Conservation (phyloP, 345 rosid species). For the Eucalyptus virginea region DNA sequence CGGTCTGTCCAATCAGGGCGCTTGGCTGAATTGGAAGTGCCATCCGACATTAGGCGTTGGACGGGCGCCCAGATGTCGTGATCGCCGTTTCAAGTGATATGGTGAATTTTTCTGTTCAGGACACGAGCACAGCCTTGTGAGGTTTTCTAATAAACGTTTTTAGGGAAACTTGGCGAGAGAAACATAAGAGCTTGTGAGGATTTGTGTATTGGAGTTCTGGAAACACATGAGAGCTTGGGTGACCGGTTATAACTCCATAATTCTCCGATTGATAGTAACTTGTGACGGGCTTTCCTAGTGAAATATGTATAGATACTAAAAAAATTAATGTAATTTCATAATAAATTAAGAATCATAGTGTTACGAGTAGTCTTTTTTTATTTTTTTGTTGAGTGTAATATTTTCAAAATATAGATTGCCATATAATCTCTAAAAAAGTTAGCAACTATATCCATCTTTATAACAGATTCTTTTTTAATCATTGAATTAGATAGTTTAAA, state of each 20-base stretch:
- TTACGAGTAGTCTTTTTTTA: not conserved
- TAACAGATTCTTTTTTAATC: accelerated
- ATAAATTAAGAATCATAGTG: not conserved
- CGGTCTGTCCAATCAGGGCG: not conserved
- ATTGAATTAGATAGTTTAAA: not conserved
- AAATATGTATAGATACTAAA: not conserved
- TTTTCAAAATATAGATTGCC: not conserved
- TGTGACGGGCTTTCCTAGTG: not conserved
- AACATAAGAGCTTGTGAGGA: not conserved
- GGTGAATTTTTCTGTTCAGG: not conserved
- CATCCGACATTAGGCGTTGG: not conserved
- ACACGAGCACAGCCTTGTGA: not conserved
- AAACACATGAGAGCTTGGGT: not conserved
- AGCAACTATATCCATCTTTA: not conserved
- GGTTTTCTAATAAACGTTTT: not conserved
- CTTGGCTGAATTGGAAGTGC: not conserved
- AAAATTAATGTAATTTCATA: not conserved
- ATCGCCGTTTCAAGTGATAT: not conserved
- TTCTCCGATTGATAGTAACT: not conserved
- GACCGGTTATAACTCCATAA: accelerated
- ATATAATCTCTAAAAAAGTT: not conserved
- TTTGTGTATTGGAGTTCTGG: not conserved
- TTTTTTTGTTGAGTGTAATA: not conserved
- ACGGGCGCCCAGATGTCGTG: not conserved
- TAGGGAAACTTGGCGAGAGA: not conserved